Percentiles rank a stretch among this genome's conserved stretches.
Evolutionary conservation across 83 land plant species (phyloP).

Genomic region (Picea engelmannii): DNA sequence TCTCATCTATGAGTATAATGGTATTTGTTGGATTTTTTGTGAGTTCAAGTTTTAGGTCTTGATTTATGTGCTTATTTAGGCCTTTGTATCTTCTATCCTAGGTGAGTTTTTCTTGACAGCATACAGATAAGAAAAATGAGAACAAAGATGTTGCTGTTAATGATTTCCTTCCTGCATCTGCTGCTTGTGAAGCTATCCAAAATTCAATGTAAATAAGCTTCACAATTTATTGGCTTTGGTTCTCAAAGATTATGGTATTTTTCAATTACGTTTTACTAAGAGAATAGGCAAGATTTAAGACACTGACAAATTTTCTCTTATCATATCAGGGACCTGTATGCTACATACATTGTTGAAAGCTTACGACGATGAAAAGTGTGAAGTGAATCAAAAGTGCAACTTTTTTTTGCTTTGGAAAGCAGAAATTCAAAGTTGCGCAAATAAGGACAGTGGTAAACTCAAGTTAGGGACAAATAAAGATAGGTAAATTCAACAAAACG

Average conservation of each 20-base stretch:
- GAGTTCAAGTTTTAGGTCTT: background rate
- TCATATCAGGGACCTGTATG: conserved; percentile 54
- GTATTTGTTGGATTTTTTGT: background rate
- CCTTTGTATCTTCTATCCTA: no score
- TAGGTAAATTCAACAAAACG: no score
- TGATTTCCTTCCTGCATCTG: conserved; percentile 51
- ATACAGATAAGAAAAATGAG: conserved; percentile 68
- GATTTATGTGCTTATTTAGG: background rate
- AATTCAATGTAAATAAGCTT: conserved; percentile 47
- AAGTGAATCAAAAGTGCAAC: no score
- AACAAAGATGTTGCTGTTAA: conserved; percentile 66
- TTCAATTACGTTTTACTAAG: no score
- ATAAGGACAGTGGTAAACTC: no score
- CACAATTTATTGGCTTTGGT: background rate
- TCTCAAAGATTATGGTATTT: background rate
- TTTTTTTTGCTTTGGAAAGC: no score
- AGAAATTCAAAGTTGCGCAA: no score
- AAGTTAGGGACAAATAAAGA: no score
- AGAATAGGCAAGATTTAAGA: background rate
- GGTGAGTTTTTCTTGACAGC: background rate
- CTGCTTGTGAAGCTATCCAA: conserved; percentile 45
- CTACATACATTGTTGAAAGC: conserved; percentile 56
- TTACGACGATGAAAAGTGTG: conserved; percentile 28
- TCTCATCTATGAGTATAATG: background rate
- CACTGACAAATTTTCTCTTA: background rate